phyloP scores from a whole-genome alignment of 2,329 filamentous ascomycete genomes.

The Arthrobotrys conoides region DNA sequence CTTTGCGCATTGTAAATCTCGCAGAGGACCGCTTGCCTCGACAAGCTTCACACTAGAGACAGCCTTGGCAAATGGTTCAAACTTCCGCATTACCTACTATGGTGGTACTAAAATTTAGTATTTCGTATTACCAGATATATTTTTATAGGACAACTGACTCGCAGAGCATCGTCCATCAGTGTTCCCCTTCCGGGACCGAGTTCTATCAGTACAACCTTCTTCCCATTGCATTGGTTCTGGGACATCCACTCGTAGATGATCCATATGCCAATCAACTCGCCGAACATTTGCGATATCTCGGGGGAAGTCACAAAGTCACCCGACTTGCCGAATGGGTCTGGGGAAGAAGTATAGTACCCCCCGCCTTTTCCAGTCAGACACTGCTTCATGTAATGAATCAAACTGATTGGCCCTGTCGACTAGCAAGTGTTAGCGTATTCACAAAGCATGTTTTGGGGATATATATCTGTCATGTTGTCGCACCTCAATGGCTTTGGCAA shows the following conservation, averaged over 20 bases:
- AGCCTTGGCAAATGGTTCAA: conserved; percentile 80
- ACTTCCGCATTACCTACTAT: conserved; percentile 82
- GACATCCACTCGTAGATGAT: conserved; percentile 96
- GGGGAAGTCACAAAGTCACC: conserved; percentile 98
- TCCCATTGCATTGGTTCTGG: conserved; percentile 74
- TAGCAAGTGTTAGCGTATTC: conserved; percentile 67
- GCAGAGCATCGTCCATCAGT: conserved; percentile 94
- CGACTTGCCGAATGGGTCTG: conserved; percentile 90
- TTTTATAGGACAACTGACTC: conserved; percentile 73
- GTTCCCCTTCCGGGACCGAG: conserved; percentile 94
- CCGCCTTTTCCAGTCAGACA: conserved; percentile 91
- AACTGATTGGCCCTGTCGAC: conserved; percentile 89
- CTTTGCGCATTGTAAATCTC: conserved; percentile 39
- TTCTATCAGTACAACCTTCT: conserved; percentile 82
- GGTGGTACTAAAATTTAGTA: conserved; percentile 17
- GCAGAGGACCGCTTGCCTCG: conserved; percentile 86
- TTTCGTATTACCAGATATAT: background rate
- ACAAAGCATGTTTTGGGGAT: background rate
- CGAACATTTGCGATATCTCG: conserved; percentile 97
- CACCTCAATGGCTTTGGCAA: conserved; percentile 60
- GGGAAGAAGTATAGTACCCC: conserved; percentile 88
- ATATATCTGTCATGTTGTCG: background rate
- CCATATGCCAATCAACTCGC: conserved; percentile 94
- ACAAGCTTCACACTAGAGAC: conserved; percentile 93
- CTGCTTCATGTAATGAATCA: conserved; percentile 98